Base-by-base conservation (phyloP, 2,329 filamentous ascomycete species). In the Sarocladiaceae sp. region DNA sequence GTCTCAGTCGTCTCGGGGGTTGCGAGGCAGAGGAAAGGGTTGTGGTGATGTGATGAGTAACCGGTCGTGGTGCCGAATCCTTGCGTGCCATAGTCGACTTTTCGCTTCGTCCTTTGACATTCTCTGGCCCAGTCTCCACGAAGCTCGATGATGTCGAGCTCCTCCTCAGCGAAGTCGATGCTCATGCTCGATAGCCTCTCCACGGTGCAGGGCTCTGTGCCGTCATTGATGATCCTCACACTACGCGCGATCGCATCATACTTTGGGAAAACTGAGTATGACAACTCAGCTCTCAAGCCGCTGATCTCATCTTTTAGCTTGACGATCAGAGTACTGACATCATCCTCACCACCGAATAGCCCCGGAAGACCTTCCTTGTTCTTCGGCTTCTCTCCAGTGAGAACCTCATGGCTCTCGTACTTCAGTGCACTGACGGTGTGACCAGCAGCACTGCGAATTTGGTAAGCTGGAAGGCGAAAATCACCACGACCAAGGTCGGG, bases 71-170 rank as follows among this genome's bases (percentile, higher is more conserved):
- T 4, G 0, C 58, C 72, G 57, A 60, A 78, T 76, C 77, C 72
- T 58, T 80, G 77, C 0, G 66, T 66, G 10, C 82, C 82, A 51
- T 76, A 82, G 22, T 80, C 75, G 2, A 86, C 71, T 54, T 75
- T 76, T 33, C 80, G 67, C 49, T 77, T 73, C 49, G 78, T 73
- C 3, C 76, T 72, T 31, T 76, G 77, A n/a, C 75, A 76, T 59
- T 86, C 83, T n/a, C 80, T 66, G 0, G 78, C 72, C 83, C 83
- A 86, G 55, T 86, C 83, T 1, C 83, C 83, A 2, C 76, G 72
- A 0, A 85, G 70, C 56, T 82, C 77, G 51, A 86, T 68, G 74
- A 87, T 78, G 22, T 86, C 79, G 10, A 83, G 67, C 5, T 86
- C 80, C 22, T 78, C 69, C 50, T 77, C 79, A 0, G 81, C 81